Base-by-base conservation (phyloP, 2,329 filamentous ascomycete species). In the Macrophomina tecta region DNA sequence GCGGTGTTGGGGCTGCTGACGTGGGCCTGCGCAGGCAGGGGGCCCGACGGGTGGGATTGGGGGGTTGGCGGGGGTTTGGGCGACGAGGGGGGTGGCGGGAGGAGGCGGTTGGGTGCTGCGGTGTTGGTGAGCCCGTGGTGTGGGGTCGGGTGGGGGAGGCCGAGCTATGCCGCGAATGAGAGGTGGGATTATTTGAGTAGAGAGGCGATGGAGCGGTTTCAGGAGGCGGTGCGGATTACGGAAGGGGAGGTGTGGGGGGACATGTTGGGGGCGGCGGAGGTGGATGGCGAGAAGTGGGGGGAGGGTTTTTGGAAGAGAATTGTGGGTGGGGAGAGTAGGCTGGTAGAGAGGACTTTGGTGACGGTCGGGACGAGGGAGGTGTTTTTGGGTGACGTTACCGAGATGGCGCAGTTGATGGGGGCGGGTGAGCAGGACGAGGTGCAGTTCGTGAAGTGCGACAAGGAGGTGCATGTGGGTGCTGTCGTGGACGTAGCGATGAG, bases 1-100 rank as follows among this genome's bases (percentile, higher is more conserved):
- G 71, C 83, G n/a, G 75, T 71, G 0, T 69, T 82, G 34, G 75
- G 73, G 1, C 71, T 83, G 28, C 72, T 82, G 58, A 73, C 79
- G 30, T 81, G 82, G 64, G 65, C 82, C 5, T 66, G 70, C 5
- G 76, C 78, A 32, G 72, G 76, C 56, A 77, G 75, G 9, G 63
- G 68, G 6, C 23, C 14, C 34, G 53, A 18, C 18, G 18, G 18
- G 9, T 5, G 18, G n/a, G 5, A 18, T 28, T 23, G 23, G 11
- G 36, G 18, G 36, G 23, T 2, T 6, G 34, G 12, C 4, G 52
- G 34, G 53, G 5, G 12, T 16, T 58, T 32, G 53, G 8, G 51
- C 14, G 14, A 14, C 0, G 12, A 5, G 51, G 5, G 28, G 6
- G 28, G 23, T 23, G 23, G 23, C 23, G 23, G 40, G 38, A 45